Evolutionary conservation across 305 asterid genomes (phyloP), one percentile per base, ranked within the genome.

Genomic region (Fraxinus nigra): DNA sequence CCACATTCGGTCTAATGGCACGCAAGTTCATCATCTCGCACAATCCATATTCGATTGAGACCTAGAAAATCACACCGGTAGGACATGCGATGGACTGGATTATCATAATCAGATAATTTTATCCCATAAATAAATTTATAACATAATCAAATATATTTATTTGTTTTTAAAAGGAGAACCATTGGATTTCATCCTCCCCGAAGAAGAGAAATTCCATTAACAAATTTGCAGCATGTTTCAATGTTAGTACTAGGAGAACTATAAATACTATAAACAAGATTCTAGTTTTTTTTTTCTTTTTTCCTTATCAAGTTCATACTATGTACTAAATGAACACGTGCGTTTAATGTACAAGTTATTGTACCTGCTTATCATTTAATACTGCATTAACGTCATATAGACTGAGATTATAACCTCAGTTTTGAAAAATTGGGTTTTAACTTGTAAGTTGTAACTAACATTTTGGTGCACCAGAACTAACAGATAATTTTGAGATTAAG

Each of bases 1-100:
- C 93, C 79, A 88, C 90, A n/a, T 82, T 73, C 72, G 84, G 85
- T 89, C 97, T 87, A 86, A 95, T 89, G 43, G 98, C 98, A 65
- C 72, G 30, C n/a, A 87, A 80, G 78, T 94, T 95, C 92, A 95
- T 72, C 97, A 92, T 92, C 90, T 94, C 99, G 72, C 89, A 94
- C 85, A 95, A 86, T 56, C 99, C 99, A 80, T 85, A 92, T 80
- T 95, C 99, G 34, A 95, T 76, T 1, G 99, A 88, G 37, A 92
- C 97, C 97, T 94, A 87, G 9, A 54, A 54, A 54, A 54, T 54
- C 1, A n/a, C 1, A 48, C 61, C 61, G 22, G 61, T 10, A 48
- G 7, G 61, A 48, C 61, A 16, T 16, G 61, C 20, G 16, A 48
- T 48, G 20, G 22, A 48, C 14, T 16, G 61, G 61, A 48, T 48